A percentile compares a stretch with the other conserved stretches of the same genome.
phyloP scores from a whole-genome alignment of 2,329 filamentous ascomycete genomes.

The Aureobasidium zeae region DNA sequence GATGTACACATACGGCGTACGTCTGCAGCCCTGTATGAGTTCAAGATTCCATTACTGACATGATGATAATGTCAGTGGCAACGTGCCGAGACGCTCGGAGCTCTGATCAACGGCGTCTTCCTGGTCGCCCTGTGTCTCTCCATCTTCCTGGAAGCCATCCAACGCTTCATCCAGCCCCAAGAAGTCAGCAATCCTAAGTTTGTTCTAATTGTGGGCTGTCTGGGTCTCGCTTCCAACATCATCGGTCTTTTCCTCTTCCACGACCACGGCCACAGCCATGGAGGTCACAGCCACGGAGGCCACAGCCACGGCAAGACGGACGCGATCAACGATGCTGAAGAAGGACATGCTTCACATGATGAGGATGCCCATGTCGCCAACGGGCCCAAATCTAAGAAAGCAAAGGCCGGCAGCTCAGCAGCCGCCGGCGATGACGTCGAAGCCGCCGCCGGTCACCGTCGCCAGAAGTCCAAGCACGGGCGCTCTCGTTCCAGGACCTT shows the following conservation, averaged over 20 bases:
- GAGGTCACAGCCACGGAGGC: conserved; percentile 52
- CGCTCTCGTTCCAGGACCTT: conserved; percentile 49
- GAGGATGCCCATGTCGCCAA: conserved; percentile 39
- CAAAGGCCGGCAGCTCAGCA: conserved; percentile 15
- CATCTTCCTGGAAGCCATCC: conserved; percentile 90
- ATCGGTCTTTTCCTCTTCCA: conserved; percentile 85
- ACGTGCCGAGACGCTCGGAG: conserved; percentile 91
- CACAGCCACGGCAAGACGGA: conserved; percentile 30
- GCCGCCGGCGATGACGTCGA: conserved; percentile 24
- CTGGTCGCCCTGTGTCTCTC: conserved; percentile 91
- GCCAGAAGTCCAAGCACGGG: conserved; percentile 51
- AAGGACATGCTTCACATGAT: conserved; percentile 44
- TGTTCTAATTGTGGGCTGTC: conserved; percentile 79
- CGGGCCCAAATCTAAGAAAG: conserved; percentile 30
- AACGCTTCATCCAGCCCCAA: conserved; percentile 84
- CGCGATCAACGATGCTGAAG: conserved; percentile 38
- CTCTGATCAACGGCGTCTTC: conserved; percentile 95
- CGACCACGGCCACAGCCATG: conserved; percentile 66
- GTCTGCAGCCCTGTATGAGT: conserved; percentile 27
- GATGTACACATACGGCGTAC: conserved; percentile 87
- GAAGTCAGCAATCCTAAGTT: conserved; percentile 76
- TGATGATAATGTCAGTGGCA: conserved; percentile 57
- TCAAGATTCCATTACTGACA: conserved; percentile 18
- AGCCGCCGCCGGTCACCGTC: conserved; percentile 25
- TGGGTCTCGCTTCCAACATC: conserved; percentile 80